Conservation (phyloP, 177 flowering plant genomes). For the Vitis hybrid region DNA sequence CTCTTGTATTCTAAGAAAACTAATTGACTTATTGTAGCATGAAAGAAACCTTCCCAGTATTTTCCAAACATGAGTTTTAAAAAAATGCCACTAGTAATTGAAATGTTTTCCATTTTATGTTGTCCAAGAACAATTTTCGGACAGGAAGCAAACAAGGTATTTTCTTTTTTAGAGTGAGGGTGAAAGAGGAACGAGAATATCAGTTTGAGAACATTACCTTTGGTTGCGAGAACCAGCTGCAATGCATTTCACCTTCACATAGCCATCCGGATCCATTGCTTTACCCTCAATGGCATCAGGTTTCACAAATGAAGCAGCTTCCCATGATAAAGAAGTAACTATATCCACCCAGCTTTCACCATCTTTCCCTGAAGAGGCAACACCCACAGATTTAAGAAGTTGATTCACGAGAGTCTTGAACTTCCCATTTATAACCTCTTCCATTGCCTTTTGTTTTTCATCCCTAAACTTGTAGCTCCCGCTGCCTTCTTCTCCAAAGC, state of each 20-base stretch:
- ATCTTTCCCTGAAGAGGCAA: conserved; percentile 36
- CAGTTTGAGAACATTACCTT: conserved; percentile 46
- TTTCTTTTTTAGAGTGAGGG: no score
- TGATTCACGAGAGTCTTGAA: conserved; percentile 60
- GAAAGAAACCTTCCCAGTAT: no score
- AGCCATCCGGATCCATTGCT: conserved; percentile 66
- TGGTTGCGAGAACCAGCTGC: conserved; percentile 68
- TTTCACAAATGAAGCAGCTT: conserved; percentile 82
- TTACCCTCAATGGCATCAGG: conserved; percentile 64
- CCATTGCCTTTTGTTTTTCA: conserved; percentile 58
- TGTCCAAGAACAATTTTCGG: no score
- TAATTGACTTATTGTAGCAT: no score
- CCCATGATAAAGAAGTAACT: conserved; percentile 82
- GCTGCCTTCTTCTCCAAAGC: conserved; percentile 36
- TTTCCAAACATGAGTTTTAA: no score
- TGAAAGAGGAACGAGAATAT: background rate
- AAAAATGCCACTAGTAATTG: no score
- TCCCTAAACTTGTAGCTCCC: conserved; percentile 48
- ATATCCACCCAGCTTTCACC: conserved; percentile 77
- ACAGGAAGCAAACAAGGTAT: no score
- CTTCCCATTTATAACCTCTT: conserved; percentile 61
- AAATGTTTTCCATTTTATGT: no score
- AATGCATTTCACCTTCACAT: conserved; percentile 92
- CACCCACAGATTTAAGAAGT: conserved; percentile 56
- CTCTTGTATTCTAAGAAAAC: no score